These are phyloP conservation scores for Fraxinus quadrangulata DNA, from an alignment of 257 asterid genomes.

Conservation along the genomic window DNA sequence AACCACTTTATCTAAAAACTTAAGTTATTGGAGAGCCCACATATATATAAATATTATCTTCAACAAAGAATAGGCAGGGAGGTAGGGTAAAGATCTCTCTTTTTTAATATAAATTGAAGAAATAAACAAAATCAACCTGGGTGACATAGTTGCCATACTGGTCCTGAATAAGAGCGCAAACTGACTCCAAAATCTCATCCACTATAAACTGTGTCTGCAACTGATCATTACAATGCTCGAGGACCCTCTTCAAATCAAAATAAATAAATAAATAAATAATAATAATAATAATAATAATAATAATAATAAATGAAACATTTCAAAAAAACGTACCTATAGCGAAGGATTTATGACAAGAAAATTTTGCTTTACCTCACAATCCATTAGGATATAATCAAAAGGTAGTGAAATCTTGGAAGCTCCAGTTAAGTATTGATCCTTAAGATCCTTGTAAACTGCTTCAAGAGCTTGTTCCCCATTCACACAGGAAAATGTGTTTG, in stretches of 20 bases:
- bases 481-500: slow-evolving; percentile 36
- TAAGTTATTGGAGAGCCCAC: background rate
- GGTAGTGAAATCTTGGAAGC: slow-evolving; percentile 26
- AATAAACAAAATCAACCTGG: slow-evolving; percentile 39
- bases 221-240: slow-evolving; percentile 60
- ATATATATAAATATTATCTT: background rate
- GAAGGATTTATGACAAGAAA: too few species aligned
- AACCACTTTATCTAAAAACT: too few species aligned
- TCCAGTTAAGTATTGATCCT: slow-evolving; percentile 8
- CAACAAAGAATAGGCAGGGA: background rate
- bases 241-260: slow-evolving; percentile 50
- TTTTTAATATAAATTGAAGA: background rate
- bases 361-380: slow-evolving; percentile 57
- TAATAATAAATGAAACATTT: too few species aligned
- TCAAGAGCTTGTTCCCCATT: slow-evolving; percentile 58
- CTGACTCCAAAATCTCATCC: slow-evolving; percentile 63
- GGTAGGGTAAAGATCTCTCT: background rate
- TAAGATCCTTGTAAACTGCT: slow-evolving; percentile 39
- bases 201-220: slow-evolving; percentile 55
- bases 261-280: too few species aligned
- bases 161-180: slow-evolving; percentile 64
- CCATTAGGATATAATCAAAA: slow-evolving; percentile 77
- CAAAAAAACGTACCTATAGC: too few species aligned
- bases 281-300: too few species aligned
- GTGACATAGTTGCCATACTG: slow-evolving; percentile 73